These are phyloP conservation scores for Fusarium agapanthi DNA, from an alignment of 2,329 filamentous ascomycete species.

Conservation along the genomic window DNA sequence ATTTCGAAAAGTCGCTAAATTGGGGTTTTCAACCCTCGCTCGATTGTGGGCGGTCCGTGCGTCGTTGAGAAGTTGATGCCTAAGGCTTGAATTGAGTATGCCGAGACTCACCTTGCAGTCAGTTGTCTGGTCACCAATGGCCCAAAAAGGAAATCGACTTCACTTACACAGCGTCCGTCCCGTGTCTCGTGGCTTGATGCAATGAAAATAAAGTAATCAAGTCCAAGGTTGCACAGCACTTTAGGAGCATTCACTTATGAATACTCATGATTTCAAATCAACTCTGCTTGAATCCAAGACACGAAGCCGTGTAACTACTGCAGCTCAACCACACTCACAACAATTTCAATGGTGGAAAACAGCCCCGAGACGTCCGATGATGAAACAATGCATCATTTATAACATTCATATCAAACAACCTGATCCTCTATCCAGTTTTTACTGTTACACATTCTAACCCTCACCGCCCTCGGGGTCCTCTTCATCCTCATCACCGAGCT, in stretches of 20 bases:
- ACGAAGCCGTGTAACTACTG: neutral
- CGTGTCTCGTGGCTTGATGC: neutral
- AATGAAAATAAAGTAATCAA: neutral
- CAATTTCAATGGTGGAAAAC: neutral
- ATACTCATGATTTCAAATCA: constrained; percentile 13
- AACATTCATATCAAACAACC: neutral
- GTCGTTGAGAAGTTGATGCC: constrained; percentile 17
- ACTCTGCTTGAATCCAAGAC: neutral
- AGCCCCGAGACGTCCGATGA: constrained; percentile 5
- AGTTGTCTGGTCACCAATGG: neutral
- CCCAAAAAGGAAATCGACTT: neutral
- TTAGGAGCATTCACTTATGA: neutral
- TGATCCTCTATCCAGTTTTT: constrained; percentile 6
- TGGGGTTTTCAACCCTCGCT: constrained; percentile 53
- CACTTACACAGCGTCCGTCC: constrained; percentile 24
- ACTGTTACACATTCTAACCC: constrained; percentile 44
- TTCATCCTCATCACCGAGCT: constrained; percentile 62
- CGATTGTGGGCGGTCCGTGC: constrained; percentile 18
- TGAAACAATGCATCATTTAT: constrained; percentile 9
- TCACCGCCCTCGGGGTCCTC: constrained; percentile 59
- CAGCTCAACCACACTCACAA: neutral
- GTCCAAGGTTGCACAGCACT: neutral
- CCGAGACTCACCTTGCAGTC: neutral
- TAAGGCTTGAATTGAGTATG: constrained; percentile 6
- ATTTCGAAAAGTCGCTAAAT: constrained; percentile 49